These are phyloP conservation scores for Chrysoporthe deuterocubensis DNA, from an alignment of 2,329 filamentous ascomycete genomes.

Conservation along the genomic window DNA sequence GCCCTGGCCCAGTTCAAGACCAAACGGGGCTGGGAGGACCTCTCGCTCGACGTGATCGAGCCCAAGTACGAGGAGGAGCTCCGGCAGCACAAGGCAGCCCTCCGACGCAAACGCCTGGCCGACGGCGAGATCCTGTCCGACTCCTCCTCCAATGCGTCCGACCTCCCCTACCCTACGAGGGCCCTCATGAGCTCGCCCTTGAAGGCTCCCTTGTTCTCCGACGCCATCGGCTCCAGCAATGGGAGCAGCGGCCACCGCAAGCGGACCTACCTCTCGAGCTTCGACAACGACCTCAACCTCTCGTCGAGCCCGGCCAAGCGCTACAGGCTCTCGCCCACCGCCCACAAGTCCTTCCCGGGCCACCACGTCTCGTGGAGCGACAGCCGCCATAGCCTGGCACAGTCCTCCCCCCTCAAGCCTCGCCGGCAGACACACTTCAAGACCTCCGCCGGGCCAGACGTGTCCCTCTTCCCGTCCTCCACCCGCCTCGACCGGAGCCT, in stretches of 20 bases:
- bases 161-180: conserved; percentile 70
- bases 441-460: conserved; percentile 69
- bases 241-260: conserved; percentile 69
- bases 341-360: conserved; percentile 59
- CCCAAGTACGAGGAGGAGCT: conserved; percentile 81
- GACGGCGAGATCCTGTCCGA: conserved; percentile 81
- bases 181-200: conserved; percentile 83
- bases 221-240: conserved; percentile 74
- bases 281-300: conserved; percentile 52
- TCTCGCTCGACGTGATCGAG: conserved; percentile 84
- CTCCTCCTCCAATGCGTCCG: conserved; percentile 83
- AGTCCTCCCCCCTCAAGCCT: conserved; percentile 85
- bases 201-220: conserved; percentile 82
- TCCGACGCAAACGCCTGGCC: conserved; percentile 68
- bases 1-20: conserved; percentile 97
- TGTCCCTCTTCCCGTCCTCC: conserved; percentile 78
- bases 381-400: conserved; percentile 65
- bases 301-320: conserved; percentile 70
- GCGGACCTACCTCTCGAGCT: conserved; percentile 63
- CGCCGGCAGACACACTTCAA: conserved; percentile 76
- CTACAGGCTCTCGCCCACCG: conserved; percentile 67
- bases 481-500: conserved; percentile 70
- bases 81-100: conserved; percentile 30
- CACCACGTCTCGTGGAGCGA: conserved; percentile 72
- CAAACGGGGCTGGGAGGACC: conserved; percentile 91